These are phyloP conservation scores for Talaromyces sp. DNA, from an alignment of 2,329 filamentous ascomycete species.

Conservation along the genomic window DNA sequence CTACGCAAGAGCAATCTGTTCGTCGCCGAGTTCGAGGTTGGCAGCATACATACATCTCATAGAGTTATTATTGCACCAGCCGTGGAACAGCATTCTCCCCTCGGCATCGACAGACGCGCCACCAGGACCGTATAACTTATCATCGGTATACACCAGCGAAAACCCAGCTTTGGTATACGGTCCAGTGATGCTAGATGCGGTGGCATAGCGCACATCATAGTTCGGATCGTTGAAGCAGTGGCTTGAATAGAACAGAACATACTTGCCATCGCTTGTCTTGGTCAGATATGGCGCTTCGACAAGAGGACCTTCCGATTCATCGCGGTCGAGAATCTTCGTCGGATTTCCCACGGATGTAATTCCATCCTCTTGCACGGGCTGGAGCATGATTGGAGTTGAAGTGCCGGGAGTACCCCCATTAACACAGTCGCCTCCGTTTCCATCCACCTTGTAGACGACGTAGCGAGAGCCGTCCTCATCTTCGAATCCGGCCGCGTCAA, in stretches of 20 bases:
- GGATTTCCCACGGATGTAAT: conserved; percentile 50
- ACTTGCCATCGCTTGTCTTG: conserved; percentile 37
- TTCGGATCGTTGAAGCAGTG: conserved; percentile 52
- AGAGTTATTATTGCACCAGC: conserved; percentile 21
- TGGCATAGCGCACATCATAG: conserved; percentile 61
- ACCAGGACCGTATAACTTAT: conserved; percentile 26
- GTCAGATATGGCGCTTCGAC: conserved; percentile 59
- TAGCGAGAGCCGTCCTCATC: conserved; percentile 55
- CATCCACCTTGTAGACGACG: conserved; percentile 63
- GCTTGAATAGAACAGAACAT: conserved; percentile 60
- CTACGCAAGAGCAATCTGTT: not conserved
- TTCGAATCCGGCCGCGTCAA: conserved; percentile 58
- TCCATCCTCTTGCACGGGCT: conserved; percentile 43
- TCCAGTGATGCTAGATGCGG: conserved; percentile 34
- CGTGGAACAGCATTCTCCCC: conserved; percentile 32
- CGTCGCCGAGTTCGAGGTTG: conserved; percentile 16
- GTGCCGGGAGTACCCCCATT: conserved; percentile 38
- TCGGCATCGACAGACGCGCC: conserved; percentile 28
- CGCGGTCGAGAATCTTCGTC: conserved; percentile 57
- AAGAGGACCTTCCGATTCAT: conserved; percentile 58
- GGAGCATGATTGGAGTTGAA: conserved; percentile 38
- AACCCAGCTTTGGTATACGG: conserved; percentile 33
- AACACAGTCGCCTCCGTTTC: conserved; percentile 52
- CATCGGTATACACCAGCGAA: conserved; percentile 31
- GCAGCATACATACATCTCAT: conserved; percentile 29